Conservation (phyloP, 495 filamentous ascomycete genomes). For the Venustampulla echinocandica region DNA sequence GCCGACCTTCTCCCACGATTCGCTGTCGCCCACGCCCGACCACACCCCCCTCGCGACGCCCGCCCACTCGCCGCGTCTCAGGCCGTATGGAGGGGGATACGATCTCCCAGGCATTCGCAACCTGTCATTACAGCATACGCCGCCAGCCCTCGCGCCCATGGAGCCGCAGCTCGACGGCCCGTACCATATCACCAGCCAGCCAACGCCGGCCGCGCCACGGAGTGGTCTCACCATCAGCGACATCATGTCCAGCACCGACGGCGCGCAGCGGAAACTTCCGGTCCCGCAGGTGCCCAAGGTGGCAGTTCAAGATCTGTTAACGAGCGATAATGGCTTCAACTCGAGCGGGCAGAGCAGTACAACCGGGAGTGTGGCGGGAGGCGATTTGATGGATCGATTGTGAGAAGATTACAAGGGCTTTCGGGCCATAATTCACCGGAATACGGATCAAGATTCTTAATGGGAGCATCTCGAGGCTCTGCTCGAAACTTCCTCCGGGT, state of each 20-base stretch:
- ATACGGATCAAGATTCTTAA: too few relatives aligned
- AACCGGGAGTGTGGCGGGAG: slow-evolving; percentile 22
- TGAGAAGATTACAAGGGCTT: too few relatives aligned
- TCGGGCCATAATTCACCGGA: too few relatives aligned
- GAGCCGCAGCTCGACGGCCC: slow-evolving; percentile 62
- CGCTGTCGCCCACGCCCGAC: slow-evolving; percentile 89
- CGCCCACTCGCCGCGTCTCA: slow-evolving; percentile 86
- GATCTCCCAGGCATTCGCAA: slow-evolving; percentile 86
- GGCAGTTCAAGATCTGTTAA: slow-evolving; percentile 78
- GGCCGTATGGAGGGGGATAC: slow-evolving; percentile 50
- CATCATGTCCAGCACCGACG: slow-evolving; percentile 82
- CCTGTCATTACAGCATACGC: slow-evolving; percentile 74
- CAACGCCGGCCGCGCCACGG: slow-evolving; percentile 31
- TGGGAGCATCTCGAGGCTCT: too few relatives aligned
- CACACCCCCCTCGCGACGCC: slow-evolving; percentile 94
- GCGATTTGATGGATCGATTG: slow-evolving; percentile 25
- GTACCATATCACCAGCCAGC: slow-evolving; percentile 27
- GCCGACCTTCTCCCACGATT: slow-evolving; percentile 96
- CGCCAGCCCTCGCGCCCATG: slow-evolving; percentile 87
- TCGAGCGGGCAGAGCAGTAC: slow-evolving; percentile 21
- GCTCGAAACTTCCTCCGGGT: too few relatives aligned
- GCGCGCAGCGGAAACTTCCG: slow-evolving; percentile 86
- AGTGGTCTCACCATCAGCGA: slow-evolving; percentile 77
- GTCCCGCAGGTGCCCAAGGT: slow-evolving; percentile 85
- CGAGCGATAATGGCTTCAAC: slow-evolving; percentile 51